Base-by-base conservation (phyloP, 2,329 filamentous ascomycete genomes). In the Tolypocladium sp. region DNA sequence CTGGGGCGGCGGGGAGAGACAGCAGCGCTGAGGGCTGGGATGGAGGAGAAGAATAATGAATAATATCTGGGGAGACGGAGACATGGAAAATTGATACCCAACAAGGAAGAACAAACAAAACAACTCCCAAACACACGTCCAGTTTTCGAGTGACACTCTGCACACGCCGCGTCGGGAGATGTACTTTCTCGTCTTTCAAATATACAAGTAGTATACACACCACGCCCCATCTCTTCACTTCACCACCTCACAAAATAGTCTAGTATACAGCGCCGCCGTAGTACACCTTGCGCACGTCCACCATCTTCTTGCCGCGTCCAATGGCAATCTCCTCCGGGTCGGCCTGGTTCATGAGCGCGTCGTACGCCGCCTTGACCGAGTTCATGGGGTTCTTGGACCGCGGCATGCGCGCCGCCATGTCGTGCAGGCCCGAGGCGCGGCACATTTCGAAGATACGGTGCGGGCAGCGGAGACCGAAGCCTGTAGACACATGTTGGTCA, bases 361-460 rank as follows among this genome's bases (percentile, higher is more conserved):
- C 74, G 75, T 90, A 90, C 46, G 91, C 84, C 17, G 94, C 94
- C 79, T 97, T 97, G 76, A 96, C 89, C 22, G 92, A 91, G 79
- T 99, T 99, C 92, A 97, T 96, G 66, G 92, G 91, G 80, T 96
- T 97, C 69, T 92, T 85, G 63, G 91, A 91, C 53, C 93, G 88
- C 42, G 88, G 87, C 63, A 96, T 92, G 65, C 84, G 83, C 55
- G 91, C 92, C 20, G 92, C 84, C 40, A 99, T 83, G 73, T 99
- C 94, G 63, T 88, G 82, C 69, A 99, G 91, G 64, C 94, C 94
- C 46, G 86, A 89, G 55, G 87, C 87, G 63, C 91, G 89, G 70
- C 90, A 92, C 80, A 99, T 92, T 74, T 99, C 93, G 75, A 92
- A 97, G 73, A 99, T 93, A 64, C 92, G 85, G 71, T 90, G 86